A percentile compares a stretch with the other conserved stretches of the same genome.
Evolutionary conservation across 257 asterid genomes (phyloP).

Genomic region (Eustoma russellianum): DNA sequence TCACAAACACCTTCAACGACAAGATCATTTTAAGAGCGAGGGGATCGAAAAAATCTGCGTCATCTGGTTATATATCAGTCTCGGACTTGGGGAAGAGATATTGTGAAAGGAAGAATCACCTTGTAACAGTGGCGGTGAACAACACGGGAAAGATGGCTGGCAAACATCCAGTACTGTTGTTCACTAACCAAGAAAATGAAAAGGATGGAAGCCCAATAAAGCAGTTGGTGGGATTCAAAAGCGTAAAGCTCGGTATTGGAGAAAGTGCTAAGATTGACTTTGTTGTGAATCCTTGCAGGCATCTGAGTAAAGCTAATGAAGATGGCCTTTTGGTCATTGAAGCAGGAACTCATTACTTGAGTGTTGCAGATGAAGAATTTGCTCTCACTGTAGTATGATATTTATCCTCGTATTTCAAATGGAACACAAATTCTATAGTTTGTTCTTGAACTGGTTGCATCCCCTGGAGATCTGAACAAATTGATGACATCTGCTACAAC

Average conservation of each 20-base stretch:
- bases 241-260: slow-evolving; percentile 31
- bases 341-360: slow-evolving; percentile 28
- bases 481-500: no score
- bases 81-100: slow-evolving; percentile 20
- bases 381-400: slow-evolving; percentile 31
- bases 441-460: no score
- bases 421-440: no score
- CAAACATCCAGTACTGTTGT: slow-evolving; percentile 42
- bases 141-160: slow-evolving; percentile 39
- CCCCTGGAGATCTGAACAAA: no score
- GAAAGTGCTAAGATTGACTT: slow-evolving; percentile 23
- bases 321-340: slow-evolving; percentile 40
- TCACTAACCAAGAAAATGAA: slow-evolving; percentile 15
- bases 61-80: slow-evolving; percentile 16
- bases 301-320: slow-evolving; percentile 34
- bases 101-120: slow-evolving; percentile 22
- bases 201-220: slow-evolving; percentile 26
- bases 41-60: not conserved
- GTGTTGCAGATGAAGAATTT: slow-evolving; percentile 37
- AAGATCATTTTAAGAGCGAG: slow-evolving; percentile 14
- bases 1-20: slow-evolving; percentile 22
- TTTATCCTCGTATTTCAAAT: not conserved
- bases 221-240: slow-evolving; percentile 42
- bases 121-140: slow-evolving; percentile 30
- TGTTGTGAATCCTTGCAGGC: slow-evolving; percentile 38